Base-by-base conservation (phyloP, 257 asterid genomes). In the Solanum dulcamara region DNA sequence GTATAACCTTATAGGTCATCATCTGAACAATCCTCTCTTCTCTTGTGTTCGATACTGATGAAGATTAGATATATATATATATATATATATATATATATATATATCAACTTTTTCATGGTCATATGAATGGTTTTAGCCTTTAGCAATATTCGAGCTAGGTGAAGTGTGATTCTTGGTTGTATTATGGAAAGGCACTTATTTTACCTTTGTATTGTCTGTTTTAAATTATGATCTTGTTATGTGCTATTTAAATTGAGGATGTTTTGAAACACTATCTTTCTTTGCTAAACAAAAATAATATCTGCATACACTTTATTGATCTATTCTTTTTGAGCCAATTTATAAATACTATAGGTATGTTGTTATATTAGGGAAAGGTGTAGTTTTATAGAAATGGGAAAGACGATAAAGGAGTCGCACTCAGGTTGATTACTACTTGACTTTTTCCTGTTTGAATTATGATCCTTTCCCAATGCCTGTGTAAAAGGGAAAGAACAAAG, bases 401-500 rank as follows among this genome's bases (percentile, higher is more conserved):
- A 33, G 48, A 2, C 28, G 26, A 33, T 68, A 18, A 75, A 75
- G 82, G 14, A 48, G 60, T 24, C 13, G 59, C 82, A 26, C 40
- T 44, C 18, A 70, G 15, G 51, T 22, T 70, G 50, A 70, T 35
- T 60, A 60, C 68, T 60, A 59, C 18, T 24, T 60, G 20, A n/a
- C 38, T 13, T 75, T 46, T 15, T 17, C 38, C 82, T 1, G 24
- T 75, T 44, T 24, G 62, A 50, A 77, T 77, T 26, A 77, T 77
- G 42, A 77, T 77, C 62, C 60, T 77, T 64, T 64, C 32, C 79
- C 85, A 87, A 90, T 87, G 89, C 60, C 71, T 85, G 89, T 89
- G 91, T 80, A 90, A 91, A 91, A 89, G 71, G 64, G 81, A 86
- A 91, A 90, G 71, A 83, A 84, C 60, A 83, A 83, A 80, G 86